Percentiles rank a stretch among this genome's conserved stretches.
These are phyloP conservation scores for Yamadazyma paraphyllophila DNA, from an alignment of 805 yeast genomes.

Conservation along the genomic window DNA sequence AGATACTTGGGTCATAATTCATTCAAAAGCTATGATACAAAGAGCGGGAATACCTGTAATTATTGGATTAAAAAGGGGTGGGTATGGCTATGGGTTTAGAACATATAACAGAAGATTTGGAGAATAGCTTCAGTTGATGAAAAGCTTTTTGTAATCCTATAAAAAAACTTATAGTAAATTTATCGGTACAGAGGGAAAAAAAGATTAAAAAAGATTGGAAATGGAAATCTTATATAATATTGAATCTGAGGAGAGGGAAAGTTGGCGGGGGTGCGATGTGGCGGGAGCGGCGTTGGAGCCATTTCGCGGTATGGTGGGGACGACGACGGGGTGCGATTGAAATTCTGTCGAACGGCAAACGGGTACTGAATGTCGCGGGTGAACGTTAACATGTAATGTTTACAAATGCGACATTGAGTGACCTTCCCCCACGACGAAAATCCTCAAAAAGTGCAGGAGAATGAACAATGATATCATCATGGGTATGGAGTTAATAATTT, in stretches of 20 bases:
- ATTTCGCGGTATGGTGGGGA: not conserved
- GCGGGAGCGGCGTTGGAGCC: slow-evolving; percentile 2
- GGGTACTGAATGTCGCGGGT: not conserved
- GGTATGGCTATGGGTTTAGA: not conserved
- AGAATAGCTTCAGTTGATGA: not conserved
- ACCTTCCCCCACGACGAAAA: slow-evolving; percentile 3
- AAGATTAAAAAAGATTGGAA: slow-evolving; percentile 3
- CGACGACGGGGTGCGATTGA: not conserved
- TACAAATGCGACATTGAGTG: slow-evolving; percentile 3
- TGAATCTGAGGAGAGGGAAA: slow-evolving; percentile 1
- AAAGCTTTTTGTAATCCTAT: not conserved
- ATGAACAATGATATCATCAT: not conserved
- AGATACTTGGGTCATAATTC: slow-evolving; percentile 9
- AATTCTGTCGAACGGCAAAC: not conserved
- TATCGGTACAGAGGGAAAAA: slow-evolving; percentile 2
- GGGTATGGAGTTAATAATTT: not conserved
- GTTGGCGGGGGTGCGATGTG: slow-evolving; percentile 1
- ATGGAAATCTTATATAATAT: slow-evolving; percentile 1
- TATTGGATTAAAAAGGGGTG: not conserved
- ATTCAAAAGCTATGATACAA: slow-evolving; percentile 1
- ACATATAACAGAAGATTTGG: not conserved
- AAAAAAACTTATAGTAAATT: not conserved
- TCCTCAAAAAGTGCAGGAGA: not conserved
- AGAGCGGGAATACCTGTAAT: not conserved
- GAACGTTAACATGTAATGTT: not conserved